phyloP scores from a whole-genome alignment of 768 basidiomycete species.

The Auriscalpium orientale region DNA sequence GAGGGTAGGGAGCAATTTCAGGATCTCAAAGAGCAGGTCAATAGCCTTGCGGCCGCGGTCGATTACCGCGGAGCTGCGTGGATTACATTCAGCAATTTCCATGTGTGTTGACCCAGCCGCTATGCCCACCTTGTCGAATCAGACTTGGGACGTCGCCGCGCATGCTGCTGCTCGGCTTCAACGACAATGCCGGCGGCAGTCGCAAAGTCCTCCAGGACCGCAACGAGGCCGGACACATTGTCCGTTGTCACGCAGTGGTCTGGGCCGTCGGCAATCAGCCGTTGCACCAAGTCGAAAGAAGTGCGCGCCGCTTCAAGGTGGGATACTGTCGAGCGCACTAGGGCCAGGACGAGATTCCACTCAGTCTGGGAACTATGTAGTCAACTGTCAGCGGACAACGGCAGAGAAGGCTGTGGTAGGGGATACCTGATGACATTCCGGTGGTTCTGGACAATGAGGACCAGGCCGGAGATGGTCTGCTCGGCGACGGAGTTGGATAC shows the following conservation, averaged over 20 bases:
- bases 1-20: constrained; percentile 55
- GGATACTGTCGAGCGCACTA: constrained; percentile 77
- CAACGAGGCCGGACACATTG: constrained; percentile 74
- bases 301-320: constrained; percentile 83
- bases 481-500: constrained; percentile 85
- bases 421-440: constrained; percentile 59
- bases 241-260: constrained; percentile 60
- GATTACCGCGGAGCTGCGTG: constrained; percentile 59
- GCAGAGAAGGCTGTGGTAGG: background rate
- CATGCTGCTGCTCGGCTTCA: constrained; percentile 48
- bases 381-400: background rate
- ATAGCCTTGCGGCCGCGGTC: constrained; percentile 79
- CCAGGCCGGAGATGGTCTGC: constrained; percentile 81
- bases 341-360: constrained; percentile 88
- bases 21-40: constrained; percentile 70
- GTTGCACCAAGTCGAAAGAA: constrained; percentile 72
- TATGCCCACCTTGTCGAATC: constrained; percentile 43
- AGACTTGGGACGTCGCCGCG: constrained; percentile 42
- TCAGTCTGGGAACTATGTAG: constrained; percentile 75
- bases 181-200: constrained; percentile 56
- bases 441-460: constrained; percentile 71
- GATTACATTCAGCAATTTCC: constrained; percentile 3
- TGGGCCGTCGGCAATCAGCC: constrained; percentile 55
- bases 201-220: constrained; percentile 82
- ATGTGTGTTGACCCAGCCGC: background rate